phyloP scores from a whole-genome alignment of 2,329 filamentous ascomycete genomes.

The Paecilomyces dactylethromorphus region DNA sequence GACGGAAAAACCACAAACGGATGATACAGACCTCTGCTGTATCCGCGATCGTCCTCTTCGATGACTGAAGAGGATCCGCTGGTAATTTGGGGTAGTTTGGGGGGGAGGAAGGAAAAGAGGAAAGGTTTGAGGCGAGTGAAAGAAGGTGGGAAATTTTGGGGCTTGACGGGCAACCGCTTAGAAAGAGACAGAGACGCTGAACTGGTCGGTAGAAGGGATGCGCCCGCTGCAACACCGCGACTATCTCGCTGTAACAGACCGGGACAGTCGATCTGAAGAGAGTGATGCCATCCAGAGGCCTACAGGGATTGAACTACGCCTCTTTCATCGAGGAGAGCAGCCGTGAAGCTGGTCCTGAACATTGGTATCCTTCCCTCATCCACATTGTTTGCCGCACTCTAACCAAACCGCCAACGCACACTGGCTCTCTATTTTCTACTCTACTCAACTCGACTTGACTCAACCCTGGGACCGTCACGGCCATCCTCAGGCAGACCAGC shows the following conservation, averaged over 20 bases:
- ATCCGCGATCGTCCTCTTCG: constrained; percentile 16
- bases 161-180: neutral
- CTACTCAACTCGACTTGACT: neutral
- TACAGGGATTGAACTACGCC: no score
- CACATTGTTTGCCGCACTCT: no score
- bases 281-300: no score
- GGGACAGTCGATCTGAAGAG: neutral
- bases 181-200: neutral
- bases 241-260: no score
- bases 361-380: no score
- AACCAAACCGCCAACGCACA: neutral
- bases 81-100: neutral
- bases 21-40: constrained; percentile 10
- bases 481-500: neutral
- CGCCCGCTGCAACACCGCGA: neutral
- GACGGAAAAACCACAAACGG: constrained; percentile 5
- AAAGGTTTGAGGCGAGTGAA: neutral
- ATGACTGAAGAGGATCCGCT: constrained; percentile 13
- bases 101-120: neutral
- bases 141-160: neutral
- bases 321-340: no score
- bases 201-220: neutral
- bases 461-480: neutral
- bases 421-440: neutral
- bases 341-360: no score